Evolutionary conservation across 2,329 filamentous ascomycete species (phyloP), one percentile per base, ranked within the genome.

Genomic region (Helicocarpus griseus): DNA sequence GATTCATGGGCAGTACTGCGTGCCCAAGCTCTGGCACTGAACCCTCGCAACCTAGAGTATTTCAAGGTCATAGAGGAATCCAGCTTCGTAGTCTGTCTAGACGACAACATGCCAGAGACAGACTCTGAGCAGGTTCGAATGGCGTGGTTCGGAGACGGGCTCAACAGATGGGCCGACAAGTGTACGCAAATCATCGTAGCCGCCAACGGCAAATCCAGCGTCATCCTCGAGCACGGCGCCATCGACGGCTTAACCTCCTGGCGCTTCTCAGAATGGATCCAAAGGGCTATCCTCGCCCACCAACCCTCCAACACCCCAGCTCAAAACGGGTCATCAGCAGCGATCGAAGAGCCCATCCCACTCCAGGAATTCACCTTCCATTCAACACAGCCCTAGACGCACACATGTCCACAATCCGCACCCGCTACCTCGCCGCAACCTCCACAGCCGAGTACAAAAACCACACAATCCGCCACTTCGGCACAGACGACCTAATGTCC

Each of bases 161-260:
- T 44, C 41, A 44, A 44, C 41, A 44, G 41, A 44, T 44, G 41
- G 41, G 19, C 17, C 5, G 41, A 44, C 41, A 44, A 44, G 21
- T 9, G 41, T 7, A 44, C 17, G 8, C 41, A 44, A n/a, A 14
- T 44, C n/a, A 24, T 44, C 22, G 22, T 44, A 9, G 8, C 41
- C 22, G 41, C 41, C 41, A 28, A 44, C 41, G 9, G 41, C 26
- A 44, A 44, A 44, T 44, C 41, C 7, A 28, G 41, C 13, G 19
- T 24, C 22, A 44, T 44, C 22, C 17, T 28, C 17, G 41, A 44
- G 22, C 41, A 44, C n/a, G 17, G 19, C 22, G 22, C 22, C 19
- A 44, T 44, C 22, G 41, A 44, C 22, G 41, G 19, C 7, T 24
- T 28, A 24, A 24, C 41, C 41, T 22, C 22, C 5, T 44, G 22